phyloP scores from a whole-genome alignment of 1,284 basidiomycete genomes.

The Marasmius oreades region DNA sequence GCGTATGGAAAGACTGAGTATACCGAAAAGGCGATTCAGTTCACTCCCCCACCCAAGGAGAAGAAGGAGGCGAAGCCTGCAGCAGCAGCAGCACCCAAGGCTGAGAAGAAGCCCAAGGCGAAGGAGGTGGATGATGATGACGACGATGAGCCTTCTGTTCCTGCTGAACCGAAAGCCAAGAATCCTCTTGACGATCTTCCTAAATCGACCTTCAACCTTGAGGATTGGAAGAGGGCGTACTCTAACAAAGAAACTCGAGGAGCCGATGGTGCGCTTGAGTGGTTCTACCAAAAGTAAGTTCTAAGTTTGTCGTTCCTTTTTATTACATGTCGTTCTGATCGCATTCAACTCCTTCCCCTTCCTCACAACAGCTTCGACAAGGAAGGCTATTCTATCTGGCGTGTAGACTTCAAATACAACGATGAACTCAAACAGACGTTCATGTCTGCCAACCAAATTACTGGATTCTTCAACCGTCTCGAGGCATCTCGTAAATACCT shows the following conservation, averaged over 20 bases:
- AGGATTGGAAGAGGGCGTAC: slow-evolving; percentile 98
- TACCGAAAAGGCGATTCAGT: slow-evolving; percentile 71
- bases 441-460: slow-evolving; percentile 90
- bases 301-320: background rate
- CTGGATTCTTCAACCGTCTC: slow-evolving; percentile 95
- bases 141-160: slow-evolving; percentile 37
- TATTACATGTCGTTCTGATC: background rate
- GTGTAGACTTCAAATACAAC: slow-evolving; percentile 97
- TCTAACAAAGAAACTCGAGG: slow-evolving; percentile 95
- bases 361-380: slow-evolving; percentile 72
- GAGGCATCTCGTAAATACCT: slow-evolving; percentile 95
- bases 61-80: slow-evolving; percentile 45
- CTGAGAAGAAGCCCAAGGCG: slow-evolving; percentile 58
- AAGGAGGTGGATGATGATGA: slow-evolving; percentile 64
- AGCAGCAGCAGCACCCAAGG: slow-evolving; percentile 49
- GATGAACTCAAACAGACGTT: slow-evolving; percentile 89
- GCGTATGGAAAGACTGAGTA: slow-evolving; percentile 63
- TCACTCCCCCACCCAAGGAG: slow-evolving; percentile 72
- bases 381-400: slow-evolving; percentile 90
- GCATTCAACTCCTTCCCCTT: slow-evolving; percentile 24
- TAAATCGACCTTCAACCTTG: slow-evolving; percentile 91
- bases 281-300: slow-evolving; percentile 87
- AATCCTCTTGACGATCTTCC: slow-evolving; percentile 93
- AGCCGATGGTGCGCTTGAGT: slow-evolving; percentile 69
- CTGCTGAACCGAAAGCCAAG: slow-evolving; percentile 65